These are phyloP conservation scores for Ensete ventricosum DNA, from an alignment of 176 grass and related monocot genomes.

Conservation along the genomic window DNA sequence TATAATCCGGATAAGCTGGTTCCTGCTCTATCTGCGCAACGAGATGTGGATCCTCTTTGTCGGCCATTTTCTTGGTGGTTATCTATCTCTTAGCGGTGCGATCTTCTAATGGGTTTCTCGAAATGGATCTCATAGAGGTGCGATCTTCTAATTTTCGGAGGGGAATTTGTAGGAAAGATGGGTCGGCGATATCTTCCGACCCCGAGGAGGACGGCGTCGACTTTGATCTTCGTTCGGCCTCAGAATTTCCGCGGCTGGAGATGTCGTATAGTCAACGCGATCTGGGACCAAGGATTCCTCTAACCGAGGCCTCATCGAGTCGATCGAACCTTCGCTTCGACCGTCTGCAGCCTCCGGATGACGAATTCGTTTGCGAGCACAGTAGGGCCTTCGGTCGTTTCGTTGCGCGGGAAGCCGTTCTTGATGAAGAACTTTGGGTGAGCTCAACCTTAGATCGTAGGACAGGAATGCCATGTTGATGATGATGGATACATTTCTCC, in stretches of 20 bases:
- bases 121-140: constrained; percentile 15
- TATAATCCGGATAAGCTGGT: neutral
- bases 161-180: constrained; percentile 40
- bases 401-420: constrained; percentile 53
- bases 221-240: constrained; percentile 13
- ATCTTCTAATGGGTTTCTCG: constrained; percentile 3
- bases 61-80: constrained; percentile 22
- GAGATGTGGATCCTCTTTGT: constrained; percentile 11
- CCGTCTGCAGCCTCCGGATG: constrained; percentile 31
- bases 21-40: neutral
- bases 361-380: constrained; percentile 49
- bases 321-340: constrained; percentile 49
- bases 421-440: constrained; percentile 82
- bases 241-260: constrained; percentile 23
- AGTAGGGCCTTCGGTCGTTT: constrained; percentile 55
- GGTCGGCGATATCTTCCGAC: constrained; percentile 19
- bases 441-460: neutral
- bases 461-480: constrained; percentile 50
- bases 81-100: neutral
- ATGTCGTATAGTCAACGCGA: constrained; percentile 27
- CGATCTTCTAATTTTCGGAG: constrained; percentile 10
- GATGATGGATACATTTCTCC: neutral
- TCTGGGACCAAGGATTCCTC: constrained; percentile 6
- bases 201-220: constrained; percentile 4
- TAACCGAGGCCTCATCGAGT: constrained; percentile 17